Conservation (phyloP, 208 protist species). For the Acanthamoeba rhysodes region DNA sequence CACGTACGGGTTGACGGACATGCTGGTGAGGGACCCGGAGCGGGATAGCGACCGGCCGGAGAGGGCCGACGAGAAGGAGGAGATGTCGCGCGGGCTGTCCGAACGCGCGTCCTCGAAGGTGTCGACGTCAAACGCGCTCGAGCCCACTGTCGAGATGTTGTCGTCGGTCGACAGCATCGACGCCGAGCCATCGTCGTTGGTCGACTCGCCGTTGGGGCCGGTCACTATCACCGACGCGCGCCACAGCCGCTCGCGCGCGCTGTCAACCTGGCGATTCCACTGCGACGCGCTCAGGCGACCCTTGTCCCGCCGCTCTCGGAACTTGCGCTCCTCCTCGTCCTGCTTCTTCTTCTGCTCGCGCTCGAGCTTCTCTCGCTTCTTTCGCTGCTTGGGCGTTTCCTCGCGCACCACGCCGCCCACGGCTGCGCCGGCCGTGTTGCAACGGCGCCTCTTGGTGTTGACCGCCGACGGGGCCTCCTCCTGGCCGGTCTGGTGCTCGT, state of each 20-base stretch:
- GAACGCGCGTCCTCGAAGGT: neutral
- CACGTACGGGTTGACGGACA: neutral
- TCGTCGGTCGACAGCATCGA: neutral
- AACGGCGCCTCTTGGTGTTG: neutral
- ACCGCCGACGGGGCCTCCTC: neutral
- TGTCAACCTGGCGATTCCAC: constrained; percentile 20
- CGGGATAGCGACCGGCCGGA: neutral
- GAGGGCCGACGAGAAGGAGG: constrained; percentile 4
- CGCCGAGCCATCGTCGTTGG: neutral
- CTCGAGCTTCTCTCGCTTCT: constrained; percentile 16
- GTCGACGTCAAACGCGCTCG: neutral
- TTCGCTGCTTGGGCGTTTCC: neutral
- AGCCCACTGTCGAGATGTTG: neutral
- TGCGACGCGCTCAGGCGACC: neutral
- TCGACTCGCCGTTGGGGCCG: neutral
- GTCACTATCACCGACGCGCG: neutral
- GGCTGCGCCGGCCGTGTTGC: neutral
- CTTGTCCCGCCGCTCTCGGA: constrained; percentile 1
- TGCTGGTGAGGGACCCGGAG: neutral
- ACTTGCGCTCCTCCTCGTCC: constrained; percentile 27
- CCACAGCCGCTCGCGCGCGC: constrained; percentile 14
- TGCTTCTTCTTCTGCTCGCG: neutral
- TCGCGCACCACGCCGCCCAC: neutral
- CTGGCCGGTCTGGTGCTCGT: neutral
- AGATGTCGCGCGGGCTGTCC: constrained; percentile 3